These are phyloP conservation scores for Cystobasidium tubakii DNA, from an alignment of 768 basidiomycete genomes.

Conservation along the genomic window DNA sequence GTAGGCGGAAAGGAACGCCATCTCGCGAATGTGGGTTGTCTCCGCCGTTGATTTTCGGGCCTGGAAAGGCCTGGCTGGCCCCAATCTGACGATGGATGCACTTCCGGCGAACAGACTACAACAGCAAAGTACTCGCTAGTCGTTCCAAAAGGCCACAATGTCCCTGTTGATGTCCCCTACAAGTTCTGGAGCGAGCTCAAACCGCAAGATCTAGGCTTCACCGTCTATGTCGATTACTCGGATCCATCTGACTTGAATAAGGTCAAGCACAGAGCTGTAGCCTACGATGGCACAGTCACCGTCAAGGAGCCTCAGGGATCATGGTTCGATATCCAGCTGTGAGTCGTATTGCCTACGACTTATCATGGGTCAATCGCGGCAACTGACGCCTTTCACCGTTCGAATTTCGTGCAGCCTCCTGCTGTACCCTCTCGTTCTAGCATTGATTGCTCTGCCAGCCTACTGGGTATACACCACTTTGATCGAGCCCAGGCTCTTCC, in stretches of 20 bases:
- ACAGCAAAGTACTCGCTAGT: constrained; percentile 34
- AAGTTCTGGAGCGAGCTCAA: constrained; percentile 32
- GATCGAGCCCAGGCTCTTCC: constrained; percentile 38
- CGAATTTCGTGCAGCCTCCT: constrained; percentile 44
- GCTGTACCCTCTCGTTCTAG: constrained; percentile 49
- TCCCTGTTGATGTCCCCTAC: constrained; percentile 33
- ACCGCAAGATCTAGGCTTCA: constrained; percentile 26
- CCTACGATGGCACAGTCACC: constrained; percentile 50
- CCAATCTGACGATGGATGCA: background rate
- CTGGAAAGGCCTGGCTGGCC: no score
- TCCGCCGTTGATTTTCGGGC: no score
- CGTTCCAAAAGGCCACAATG: background rate
- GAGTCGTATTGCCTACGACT: constrained; percentile 20
- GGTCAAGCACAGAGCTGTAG: constrained; percentile 40
- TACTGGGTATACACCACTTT: constrained; percentile 48
- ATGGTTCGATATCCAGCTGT: constrained; percentile 50
- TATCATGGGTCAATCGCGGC: background rate
- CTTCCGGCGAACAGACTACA: background rate
- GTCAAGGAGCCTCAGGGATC: constrained; percentile 49
- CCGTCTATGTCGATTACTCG: constrained; percentile 35
- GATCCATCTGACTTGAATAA: constrained; percentile 28
- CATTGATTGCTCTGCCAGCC: constrained; percentile 44
- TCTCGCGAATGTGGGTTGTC: constrained; percentile 23
- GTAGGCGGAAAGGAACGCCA: constrained; percentile 33
- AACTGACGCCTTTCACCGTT: background rate